phyloP scores from a whole-genome alignment of 257 asterid species.

The Avicennia marina region DNA sequence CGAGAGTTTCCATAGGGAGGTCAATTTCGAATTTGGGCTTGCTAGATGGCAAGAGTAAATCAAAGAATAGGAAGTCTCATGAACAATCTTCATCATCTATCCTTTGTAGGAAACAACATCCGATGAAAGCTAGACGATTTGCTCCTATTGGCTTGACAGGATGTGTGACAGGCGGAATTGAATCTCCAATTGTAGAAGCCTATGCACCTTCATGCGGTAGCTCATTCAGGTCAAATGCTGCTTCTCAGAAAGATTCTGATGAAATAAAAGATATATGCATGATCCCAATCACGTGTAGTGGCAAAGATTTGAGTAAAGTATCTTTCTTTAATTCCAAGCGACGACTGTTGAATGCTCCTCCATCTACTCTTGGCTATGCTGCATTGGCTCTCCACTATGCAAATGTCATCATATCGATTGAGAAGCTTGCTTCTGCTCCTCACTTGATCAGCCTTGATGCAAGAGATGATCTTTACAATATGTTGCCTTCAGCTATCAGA shows the following conservation, averaged over 20 bases:
- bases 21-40: constrained; percentile 45
- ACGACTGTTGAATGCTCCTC: constrained; percentile 27
- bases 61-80: constrained; percentile 26
- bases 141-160: constrained; percentile 48
- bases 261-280: constrained; percentile 12
- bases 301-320: constrained; percentile 4
- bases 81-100: constrained; percentile 28
- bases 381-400: constrained; percentile 74
- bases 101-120: constrained; percentile 31
- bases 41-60: constrained; percentile 28
- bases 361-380: constrained; percentile 56
- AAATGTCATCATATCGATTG: constrained; percentile 49
- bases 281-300: constrained; percentile 13
- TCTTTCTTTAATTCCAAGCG: constrained; percentile 41
- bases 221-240: constrained; percentile 27
- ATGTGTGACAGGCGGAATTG: constrained; percentile 56
- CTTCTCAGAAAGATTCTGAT: constrained; percentile 15
- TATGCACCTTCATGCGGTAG: constrained; percentile 39
- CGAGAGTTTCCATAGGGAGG: constrained; percentile 33
- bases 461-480: constrained; percentile 68
- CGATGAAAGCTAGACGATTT: constrained; percentile 33
- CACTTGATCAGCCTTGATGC: constrained; percentile 59
- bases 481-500: constrained; percentile 65
- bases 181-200: constrained; percentile 46
- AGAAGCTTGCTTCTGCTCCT: constrained; percentile 65